phyloP scores from a whole-genome alignment of 2,329 filamentous ascomycete species.

The Cytospora schulzeri region DNA sequence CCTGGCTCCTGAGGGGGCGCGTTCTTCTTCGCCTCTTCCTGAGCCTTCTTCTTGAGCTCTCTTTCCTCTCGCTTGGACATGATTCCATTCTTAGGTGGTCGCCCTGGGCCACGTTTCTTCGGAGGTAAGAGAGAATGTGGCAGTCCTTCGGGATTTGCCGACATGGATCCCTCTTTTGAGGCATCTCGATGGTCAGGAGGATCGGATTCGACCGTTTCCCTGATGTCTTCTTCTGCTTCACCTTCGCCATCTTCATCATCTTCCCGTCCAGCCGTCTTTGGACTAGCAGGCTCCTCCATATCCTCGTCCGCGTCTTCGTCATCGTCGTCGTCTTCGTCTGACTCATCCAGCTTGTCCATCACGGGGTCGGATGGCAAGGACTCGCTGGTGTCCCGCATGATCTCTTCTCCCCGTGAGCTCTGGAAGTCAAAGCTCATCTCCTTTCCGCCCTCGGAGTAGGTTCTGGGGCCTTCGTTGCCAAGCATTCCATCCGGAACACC shows the following conservation, averaged over 20 bases:
- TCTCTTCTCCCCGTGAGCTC: constrained; percentile 58
- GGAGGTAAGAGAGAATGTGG: constrained; percentile 44
- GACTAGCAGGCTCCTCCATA: constrained; percentile 6
- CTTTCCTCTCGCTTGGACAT: constrained; percentile 78
- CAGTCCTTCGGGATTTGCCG: constrained; percentile 37
- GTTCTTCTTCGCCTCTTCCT: constrained; percentile 55
- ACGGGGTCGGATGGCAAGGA: constrained; percentile 31
- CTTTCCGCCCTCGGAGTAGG: constrained; percentile 60
- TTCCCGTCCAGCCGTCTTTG: constrained; percentile 28
- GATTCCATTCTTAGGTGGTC: constrained; percentile 79
- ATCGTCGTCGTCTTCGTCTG: constrained; percentile 30
- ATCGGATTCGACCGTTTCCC: constrained; percentile 39
- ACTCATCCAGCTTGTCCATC: constrained; percentile 33
- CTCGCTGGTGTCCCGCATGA: constrained; percentile 57
- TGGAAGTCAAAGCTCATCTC: constrained; percentile 77
- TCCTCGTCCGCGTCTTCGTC: constrained; percentile 36
- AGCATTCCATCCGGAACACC: constrained; percentile 60
- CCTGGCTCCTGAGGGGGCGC: constrained; percentile 48
- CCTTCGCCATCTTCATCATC: constrained; percentile 34
- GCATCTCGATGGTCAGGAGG: constrained; percentile 8
- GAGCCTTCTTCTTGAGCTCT: constrained; percentile 60
- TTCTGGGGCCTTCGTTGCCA: constrained; percentile 57
- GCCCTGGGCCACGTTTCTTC: constrained; percentile 75
- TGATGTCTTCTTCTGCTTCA: constrained; percentile 35
- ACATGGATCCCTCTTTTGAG: constrained; percentile 32